These are phyloP conservation scores for Somion occarium DNA, from an alignment of 1,284 basidiomycete genomes.

Conservation along the genomic window DNA sequence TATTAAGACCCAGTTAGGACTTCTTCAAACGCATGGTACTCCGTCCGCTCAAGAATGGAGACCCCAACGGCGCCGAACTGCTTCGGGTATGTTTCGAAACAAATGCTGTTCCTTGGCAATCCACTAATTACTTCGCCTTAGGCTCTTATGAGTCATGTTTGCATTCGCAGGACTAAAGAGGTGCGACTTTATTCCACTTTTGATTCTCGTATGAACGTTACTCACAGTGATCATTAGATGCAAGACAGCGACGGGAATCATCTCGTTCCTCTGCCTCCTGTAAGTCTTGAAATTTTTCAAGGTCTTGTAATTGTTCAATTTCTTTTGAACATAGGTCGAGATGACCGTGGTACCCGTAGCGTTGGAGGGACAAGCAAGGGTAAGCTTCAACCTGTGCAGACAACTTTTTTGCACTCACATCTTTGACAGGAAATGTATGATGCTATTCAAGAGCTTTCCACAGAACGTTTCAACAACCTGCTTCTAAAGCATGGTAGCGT, in stretches of 20 bases:
- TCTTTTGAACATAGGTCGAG: conserved; percentile 49
- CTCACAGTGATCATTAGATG: conserved; percentile 47
- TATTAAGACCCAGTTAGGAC: conserved; percentile 29
- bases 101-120: not conserved
- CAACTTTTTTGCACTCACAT: conserved; percentile 1
- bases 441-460: conserved; percentile 61
- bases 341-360: conserved; percentile 69
- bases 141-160: conserved; percentile 81
- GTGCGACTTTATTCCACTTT: conserved; percentile 34
- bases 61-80: conserved; percentile 61
- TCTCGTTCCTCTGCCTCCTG: conserved; percentile 73
- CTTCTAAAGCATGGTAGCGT: conserved; percentile 39
- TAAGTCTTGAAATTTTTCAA: conserved; percentile 26
- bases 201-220: conserved; percentile 9
- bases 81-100: conserved; percentile 63
- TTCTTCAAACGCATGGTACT: conserved; percentile 75
- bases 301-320: not conserved
- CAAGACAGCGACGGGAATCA: conserved; percentile 72
- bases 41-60: conserved; percentile 66
- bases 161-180: conserved; percentile 85
- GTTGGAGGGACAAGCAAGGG: conserved; percentile 63
- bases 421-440: conserved; percentile 63
- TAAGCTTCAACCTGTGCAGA: conserved; percentile 26
- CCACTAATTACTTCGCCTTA: too few relatives aligned
- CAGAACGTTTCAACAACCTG: conserved; percentile 55